Evolutionary conservation across 1,284 basidiomycete species (phyloP), one percentile per base, ranked within the genome.

Genomic region (Irpex rosettiformis): DNA sequence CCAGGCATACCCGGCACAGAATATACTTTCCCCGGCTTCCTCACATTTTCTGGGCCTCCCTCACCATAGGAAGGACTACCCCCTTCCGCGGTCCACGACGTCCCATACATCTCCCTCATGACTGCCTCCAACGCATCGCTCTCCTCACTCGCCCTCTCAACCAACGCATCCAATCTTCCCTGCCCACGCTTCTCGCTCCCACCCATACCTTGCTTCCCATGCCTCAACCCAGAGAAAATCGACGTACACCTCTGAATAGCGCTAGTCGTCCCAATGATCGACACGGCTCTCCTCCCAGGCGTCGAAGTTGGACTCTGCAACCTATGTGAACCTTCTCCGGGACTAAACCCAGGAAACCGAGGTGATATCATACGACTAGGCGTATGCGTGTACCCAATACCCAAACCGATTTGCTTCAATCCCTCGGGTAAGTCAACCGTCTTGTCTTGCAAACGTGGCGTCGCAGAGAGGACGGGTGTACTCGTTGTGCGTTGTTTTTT

Each of bases 331-430:
- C 21, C 43, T 45, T 37, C 33, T 37, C 33, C 33, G 16, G 4
- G 2, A 37, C 11, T 1, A 47, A 24, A 47, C 10, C 22, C 48
- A 51, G 48, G 16, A 29, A 51, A 10, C 48, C 13, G 24, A 28
- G 42, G 18, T 22, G 54, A 29, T 16, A 45, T 45, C 13, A n/a
- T 28, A 2, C 29, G 28, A 18, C 7, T 21, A 24, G 54, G 54
- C 33, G 56, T 21, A n/a, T 62, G 63, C 24, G 75, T 80, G 65
- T 80, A 84, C 2, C 82, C 82, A 54, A 84, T 84, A 8, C 82
- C 82, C 49, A 74, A 75, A 16, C 82, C 82, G 48, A 82, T 80
- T 58, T 81, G 79, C 66, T 79, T 73, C 29, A 83, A 58, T 1
- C 80, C 81, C 18, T 68, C 67, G 0, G 81, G 82, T 4, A 83